Percentiles rank a stretch among this genome's conserved stretches.
phyloP scores from a whole-genome alignment of 768 basidiomycete genomes.

The Lactifluus hygrophoroides region DNA sequence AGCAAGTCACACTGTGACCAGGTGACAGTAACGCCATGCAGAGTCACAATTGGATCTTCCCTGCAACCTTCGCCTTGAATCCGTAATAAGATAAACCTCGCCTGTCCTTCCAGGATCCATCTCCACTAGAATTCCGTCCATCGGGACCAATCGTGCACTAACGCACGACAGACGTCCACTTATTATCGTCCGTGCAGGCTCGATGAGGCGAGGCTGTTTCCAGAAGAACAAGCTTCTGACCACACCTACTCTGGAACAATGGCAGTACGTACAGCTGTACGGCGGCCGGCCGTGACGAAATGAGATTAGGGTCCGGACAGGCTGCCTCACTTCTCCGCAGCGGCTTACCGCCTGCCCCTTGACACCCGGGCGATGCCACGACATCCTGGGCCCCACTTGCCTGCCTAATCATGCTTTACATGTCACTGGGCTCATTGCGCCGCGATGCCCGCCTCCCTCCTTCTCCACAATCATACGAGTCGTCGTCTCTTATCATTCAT shows the following conservation, averaged over 20 bases:
- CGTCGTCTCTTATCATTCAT: not conserved
- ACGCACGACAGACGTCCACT: not conserved
- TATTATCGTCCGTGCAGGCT: not conserved
- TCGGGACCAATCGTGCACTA: constrained; percentile 6
- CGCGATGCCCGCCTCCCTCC: no score
- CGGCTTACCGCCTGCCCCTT: constrained; percentile 16
- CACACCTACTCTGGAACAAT: constrained; percentile 8
- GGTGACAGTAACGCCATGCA: constrained; percentile 3
- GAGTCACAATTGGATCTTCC: not conserved
- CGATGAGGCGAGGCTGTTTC: not conserved
- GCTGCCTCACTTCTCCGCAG: constrained; percentile 13
- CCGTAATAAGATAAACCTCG: not conserved
- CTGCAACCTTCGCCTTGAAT: not conserved
- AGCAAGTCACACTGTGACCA: constrained; percentile 2
- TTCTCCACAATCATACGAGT: no score
- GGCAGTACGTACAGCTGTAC: not conserved
- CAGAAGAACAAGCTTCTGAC: constrained; percentile 2
- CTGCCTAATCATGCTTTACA: not conserved
- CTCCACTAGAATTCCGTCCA: constrained; percentile 6
- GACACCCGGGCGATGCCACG: not conserved
- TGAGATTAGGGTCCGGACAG: not conserved
- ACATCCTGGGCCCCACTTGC: not conserved
- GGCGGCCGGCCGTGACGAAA: constrained; percentile 11
- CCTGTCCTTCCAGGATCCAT: not conserved
- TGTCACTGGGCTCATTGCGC: not conserved